Evolutionary conservation across 106 monocot genomes (phyloP).

Genomic region (Narthecium ossifragum): DNA sequence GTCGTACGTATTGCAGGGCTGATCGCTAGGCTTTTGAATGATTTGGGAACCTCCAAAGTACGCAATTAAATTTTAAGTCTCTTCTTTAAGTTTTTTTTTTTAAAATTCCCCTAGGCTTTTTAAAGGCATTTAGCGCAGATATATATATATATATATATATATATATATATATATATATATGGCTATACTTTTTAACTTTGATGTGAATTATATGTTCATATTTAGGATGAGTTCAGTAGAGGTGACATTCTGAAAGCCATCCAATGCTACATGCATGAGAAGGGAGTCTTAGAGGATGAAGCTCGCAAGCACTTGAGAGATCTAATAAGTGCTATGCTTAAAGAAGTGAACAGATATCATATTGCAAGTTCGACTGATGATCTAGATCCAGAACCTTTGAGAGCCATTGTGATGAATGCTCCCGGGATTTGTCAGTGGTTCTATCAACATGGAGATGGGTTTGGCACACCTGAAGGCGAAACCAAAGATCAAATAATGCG

Average conservation of each 20-base stretch:
- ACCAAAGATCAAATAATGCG: too few species aligned
- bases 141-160: too few species aligned
- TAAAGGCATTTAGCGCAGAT: too few species aligned
- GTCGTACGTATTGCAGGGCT: background rate
- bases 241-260: conserved; percentile 13
- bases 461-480: too few species aligned
- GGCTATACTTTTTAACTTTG: background rate
- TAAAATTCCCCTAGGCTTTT: background rate
- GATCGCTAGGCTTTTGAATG: conserved; percentile 16
- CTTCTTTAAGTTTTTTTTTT: background rate
- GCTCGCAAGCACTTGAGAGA: conserved; percentile 12
- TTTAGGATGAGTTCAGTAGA: conserved; percentile 6
- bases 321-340: conserved; percentile 1
- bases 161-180: too few species aligned
- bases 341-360: background rate
- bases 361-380: too few species aligned
- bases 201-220: too few species aligned
- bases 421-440: background rate
- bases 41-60: conserved; percentile 24
- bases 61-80: background rate
- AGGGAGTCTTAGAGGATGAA: conserved; percentile 6
- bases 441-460: too few species aligned
- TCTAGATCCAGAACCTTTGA: too few species aligned
- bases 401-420: background rate
- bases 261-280: too few species aligned